A percentile compares a stretch with the other conserved stretches of the same genome.
These are phyloP conservation scores for Hypoxylon sp. DNA, from an alignment of 2,329 filamentous ascomycete species.

Conservation along the genomic window DNA sequence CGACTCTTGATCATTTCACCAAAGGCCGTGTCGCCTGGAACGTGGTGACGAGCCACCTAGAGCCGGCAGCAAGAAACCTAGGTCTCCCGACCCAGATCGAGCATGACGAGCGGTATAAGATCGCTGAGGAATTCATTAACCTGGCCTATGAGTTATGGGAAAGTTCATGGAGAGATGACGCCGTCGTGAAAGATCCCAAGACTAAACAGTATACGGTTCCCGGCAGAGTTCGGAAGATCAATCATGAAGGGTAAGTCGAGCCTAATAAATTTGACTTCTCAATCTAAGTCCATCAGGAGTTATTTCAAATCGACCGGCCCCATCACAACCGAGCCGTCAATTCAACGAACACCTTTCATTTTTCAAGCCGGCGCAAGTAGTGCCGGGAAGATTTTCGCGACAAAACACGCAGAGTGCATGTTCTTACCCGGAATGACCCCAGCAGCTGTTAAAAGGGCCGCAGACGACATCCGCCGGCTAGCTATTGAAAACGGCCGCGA, in stretches of 20 bases:
- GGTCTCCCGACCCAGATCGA: constrained; percentile 61
- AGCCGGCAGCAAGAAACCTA: constrained; percentile 65
- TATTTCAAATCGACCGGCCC: constrained; percentile 59
- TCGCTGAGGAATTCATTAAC: constrained; percentile 71
- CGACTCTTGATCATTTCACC: constrained; percentile 73
- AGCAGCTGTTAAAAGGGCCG: constrained; percentile 5
- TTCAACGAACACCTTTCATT: constrained; percentile 68
- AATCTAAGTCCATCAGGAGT: background rate
- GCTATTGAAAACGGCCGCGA: constrained; percentile 13
- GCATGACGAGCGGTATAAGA: constrained; percentile 72
- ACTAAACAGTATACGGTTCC: constrained; percentile 71
- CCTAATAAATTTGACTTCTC: constrained; percentile 51
- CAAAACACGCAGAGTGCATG: constrained; percentile 23
- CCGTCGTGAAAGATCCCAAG: constrained; percentile 65
- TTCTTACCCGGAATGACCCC: constrained; percentile 14
- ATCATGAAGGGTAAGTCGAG: constrained; percentile 66
- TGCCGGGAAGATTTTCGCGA: constrained; percentile 11
- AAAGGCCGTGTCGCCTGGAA: constrained; percentile 74
- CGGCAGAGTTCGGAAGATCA: constrained; percentile 69
- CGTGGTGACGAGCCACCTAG: constrained; percentile 62
- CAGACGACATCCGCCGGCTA: constrained; percentile 10
- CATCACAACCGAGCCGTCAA: constrained; percentile 64
- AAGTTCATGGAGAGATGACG: constrained; percentile 69
- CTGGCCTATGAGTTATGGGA: constrained; percentile 61
- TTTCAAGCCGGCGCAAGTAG: constrained; percentile 68